Evolutionary conservation across 1,139 yeast genomes (phyloP), one percentile per base, ranked within the genome.

Genomic region (Meyerozyma elateridarum): DNA sequence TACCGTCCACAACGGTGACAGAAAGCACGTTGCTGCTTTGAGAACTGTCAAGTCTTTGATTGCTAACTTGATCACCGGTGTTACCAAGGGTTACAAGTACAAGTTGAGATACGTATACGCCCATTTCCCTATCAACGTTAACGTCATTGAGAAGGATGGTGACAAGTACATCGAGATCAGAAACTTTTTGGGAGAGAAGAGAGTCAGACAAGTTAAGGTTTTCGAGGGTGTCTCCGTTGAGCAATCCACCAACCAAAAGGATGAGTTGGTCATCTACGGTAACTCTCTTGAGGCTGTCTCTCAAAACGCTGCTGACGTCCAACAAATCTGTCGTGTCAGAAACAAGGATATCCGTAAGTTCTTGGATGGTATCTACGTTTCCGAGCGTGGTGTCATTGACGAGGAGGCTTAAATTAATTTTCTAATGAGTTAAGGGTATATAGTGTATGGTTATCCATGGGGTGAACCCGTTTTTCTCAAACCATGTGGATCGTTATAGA

Each of bases 291-390:
- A 91, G 76, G 85, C 79, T 60, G 98, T 91, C 55, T 91, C 98
- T 50, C 98, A 91, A 76, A 83, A 89, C 61, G 94, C 95, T 71
- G 98, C 98, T 59, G 96, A 89, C 64, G 78, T 91, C 57, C 96
- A 91, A 76, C 98, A 93, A 77, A 79, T 79, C 72, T 89, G 97
- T 78, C 83, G 94, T 70, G 98, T 89, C 64, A 85, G 96, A 81
- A 91, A 91, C 94, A 93, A 93, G 89, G 99, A 93, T 91, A 91
- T 93, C 89, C 88, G 98, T 77, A 91, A 91, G 83, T 91, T 83
- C 76, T 84, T 91, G 80, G 98, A 91, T 73, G 98, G 98, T 88
- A 89, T 91, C 76, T 91, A 91, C 72, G 98, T 91, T 59, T 89
- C 97, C 51, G 94, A 85, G 76, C 85, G 85, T 73, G 96, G 96